A percentile compares a stretch with the other conserved stretches of the same genome.
Conservation (phyloP, 495 filamentous ascomycete genomes). For the Podospora pseudopauciseta region DNA sequence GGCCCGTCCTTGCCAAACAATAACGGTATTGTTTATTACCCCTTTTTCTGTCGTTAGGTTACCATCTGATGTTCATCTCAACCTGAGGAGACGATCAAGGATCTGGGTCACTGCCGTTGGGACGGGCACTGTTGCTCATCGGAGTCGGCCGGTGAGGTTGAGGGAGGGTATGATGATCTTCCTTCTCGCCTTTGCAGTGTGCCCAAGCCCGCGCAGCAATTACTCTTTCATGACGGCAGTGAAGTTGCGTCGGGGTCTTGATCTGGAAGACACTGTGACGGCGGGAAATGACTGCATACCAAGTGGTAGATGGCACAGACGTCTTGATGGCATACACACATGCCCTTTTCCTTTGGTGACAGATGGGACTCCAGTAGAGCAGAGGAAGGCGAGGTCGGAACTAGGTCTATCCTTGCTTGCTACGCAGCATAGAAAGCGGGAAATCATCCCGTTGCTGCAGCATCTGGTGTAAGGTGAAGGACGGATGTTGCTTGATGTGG, state of each 20-base stretch:
- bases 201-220: not conserved
- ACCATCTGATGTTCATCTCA: not conserved
- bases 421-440: not conserved
- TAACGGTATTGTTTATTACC: not conserved
- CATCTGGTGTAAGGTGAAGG: not conserved
- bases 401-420: slow-evolving; percentile 3
- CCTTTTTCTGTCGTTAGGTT: not conserved
- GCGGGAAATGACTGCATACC: not conserved
- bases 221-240: not conserved
- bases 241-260: not conserved
- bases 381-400: not conserved
- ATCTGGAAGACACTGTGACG: not conserved
- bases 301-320: not conserved
- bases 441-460: not conserved
- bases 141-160: not conserved
- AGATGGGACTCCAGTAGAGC: not conserved
- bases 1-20: not conserved
- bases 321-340: not conserved
- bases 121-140: not conserved
- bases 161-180: slow-evolving; percentile 3
- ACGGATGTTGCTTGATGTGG: not conserved
- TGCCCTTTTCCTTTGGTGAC: not conserved
- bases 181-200: not conserved
- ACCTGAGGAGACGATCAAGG: slow-evolving; percentile 3
- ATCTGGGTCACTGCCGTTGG: not conserved